phyloP scores from a whole-genome alignment of 805 yeast genomes.

The Kazachstania africana region DNA sequence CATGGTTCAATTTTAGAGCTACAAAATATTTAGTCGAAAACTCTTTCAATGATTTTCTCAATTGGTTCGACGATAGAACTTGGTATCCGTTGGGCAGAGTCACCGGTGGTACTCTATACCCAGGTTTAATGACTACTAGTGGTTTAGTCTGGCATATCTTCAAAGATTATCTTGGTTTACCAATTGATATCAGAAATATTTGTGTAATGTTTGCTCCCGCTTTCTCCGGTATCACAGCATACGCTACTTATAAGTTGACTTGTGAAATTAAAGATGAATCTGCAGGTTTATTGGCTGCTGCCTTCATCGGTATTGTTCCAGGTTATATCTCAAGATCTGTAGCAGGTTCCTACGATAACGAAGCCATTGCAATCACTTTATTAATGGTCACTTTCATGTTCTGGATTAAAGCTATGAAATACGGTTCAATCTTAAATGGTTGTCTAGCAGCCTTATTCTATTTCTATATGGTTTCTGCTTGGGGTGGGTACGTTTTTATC shows the following conservation, averaged over 20 bases:
- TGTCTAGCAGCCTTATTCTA: conserved; percentile 76
- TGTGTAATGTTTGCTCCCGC: conserved; percentile 97
- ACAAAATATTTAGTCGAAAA: conserved; percentile 80
- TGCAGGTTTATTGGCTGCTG: conserved; percentile 86
- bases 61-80: conserved; percentile 97
- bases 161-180: conserved; percentile 47
- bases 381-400: conserved; percentile 90
- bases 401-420: conserved; percentile 90
- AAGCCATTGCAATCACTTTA: conserved; percentile 94
- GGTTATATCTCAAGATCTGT: conserved; percentile 97
- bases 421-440: conserved; percentile 81
- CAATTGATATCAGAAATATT: conserved; percentile 87
- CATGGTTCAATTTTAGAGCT: conserved; percentile 94
- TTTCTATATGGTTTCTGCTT: conserved; percentile 97
- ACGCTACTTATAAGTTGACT: conserved; percentile 78
- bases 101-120: conserved; percentile 96
- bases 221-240: conserved; percentile 85
- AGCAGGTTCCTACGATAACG: conserved; percentile 98
- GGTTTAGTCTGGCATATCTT: conserved; percentile 75
- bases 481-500: conserved; percentile 99
- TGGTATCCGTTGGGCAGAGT: conserved; percentile 99
- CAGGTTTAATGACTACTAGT: conserved; percentile 97
- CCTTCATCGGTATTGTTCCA: conserved; percentile 95
- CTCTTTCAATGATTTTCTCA: conserved; percentile 81
- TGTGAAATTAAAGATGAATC: conserved; percentile 79